These are phyloP conservation scores for Candolleomyces aberdarensis DNA, from an alignment of 768 basidiomycete genomes.

Conservation along the genomic window DNA sequence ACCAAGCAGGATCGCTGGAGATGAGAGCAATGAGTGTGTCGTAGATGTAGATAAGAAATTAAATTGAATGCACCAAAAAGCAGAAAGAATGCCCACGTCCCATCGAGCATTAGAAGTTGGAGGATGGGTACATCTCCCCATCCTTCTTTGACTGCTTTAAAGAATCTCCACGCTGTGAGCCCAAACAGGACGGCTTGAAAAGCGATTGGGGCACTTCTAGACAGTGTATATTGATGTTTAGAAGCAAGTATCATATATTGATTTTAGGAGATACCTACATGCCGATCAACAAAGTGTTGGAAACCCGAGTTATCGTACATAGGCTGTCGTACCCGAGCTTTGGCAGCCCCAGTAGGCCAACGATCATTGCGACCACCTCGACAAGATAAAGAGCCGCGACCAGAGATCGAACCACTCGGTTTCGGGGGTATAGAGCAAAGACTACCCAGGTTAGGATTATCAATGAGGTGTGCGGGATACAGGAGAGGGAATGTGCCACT, in stretches of 20 bases:
- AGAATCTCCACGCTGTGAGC: constrained; percentile 35
- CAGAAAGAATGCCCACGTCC: constrained; percentile 39
- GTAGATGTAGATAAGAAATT: no score
- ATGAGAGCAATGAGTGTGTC: no score
- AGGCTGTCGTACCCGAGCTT: constrained; percentile 30
- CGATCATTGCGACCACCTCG: constrained; percentile 29
- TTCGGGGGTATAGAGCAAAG: constrained; percentile 38
- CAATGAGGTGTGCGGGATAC: background rate
- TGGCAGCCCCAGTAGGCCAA: constrained; percentile 29
- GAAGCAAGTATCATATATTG: background rate
- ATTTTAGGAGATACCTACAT: constrained; percentile 20
- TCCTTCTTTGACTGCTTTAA: constrained; percentile 28
- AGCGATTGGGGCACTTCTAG: constrained; percentile 25
- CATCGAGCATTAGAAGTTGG: constrained; percentile 40
- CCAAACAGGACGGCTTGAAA: constrained; percentile 39
- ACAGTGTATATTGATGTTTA: background rate
- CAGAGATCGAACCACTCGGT: constrained; percentile 21
- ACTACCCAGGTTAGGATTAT: constrained; percentile 18
- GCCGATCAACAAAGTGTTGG: constrained; percentile 27
- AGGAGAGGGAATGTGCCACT: background rate
- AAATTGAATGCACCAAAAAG: constrained; percentile 30
- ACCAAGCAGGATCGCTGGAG: no score
- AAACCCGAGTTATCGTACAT: constrained; percentile 26
- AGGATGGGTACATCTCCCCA: constrained; percentile 41
- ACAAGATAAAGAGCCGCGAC: constrained; percentile 23